A percentile compares a stretch with the other conserved stretches of the same genome.
Conservation (phyloP, 2,329 filamentous ascomycete species). For the Aspergillus ibericus region DNA sequence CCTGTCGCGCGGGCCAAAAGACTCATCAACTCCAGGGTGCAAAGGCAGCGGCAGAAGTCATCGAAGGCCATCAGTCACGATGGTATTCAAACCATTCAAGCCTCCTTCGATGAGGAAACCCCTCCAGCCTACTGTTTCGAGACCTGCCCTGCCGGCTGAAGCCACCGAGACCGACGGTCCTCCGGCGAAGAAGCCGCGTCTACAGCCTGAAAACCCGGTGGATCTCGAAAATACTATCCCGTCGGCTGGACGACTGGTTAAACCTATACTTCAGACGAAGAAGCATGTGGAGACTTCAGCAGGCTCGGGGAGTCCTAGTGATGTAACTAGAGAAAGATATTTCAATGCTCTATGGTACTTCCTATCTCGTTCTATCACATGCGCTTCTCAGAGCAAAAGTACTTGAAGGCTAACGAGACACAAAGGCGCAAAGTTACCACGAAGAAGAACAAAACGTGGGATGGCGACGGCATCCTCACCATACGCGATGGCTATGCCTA, state of each 20-base stretch:
- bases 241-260: constrained; percentile 21
- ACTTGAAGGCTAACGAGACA: constrained; percentile 8
- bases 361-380: background rate
- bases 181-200: constrained; percentile 40
- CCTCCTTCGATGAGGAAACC: constrained; percentile 45
- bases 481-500: constrained; percentile 58
- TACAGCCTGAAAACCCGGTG: constrained; percentile 23
- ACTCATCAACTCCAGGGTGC: background rate
- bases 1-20: background rate
- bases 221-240: constrained; percentile 10
- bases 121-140: background rate
- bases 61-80: constrained; percentile 19
- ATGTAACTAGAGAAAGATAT: constrained; percentile 35
- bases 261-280: constrained; percentile 35
- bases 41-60: background rate
- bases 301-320: constrained; percentile 3
- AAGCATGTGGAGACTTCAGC: constrained; percentile 21
- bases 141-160: constrained; percentile 1
- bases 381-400: background rate
- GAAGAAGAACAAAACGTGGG: constrained; percentile 78
- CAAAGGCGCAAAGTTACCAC: constrained; percentile 65
- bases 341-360: constrained; percentile 51
- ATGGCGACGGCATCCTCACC: constrained; percentile 67
- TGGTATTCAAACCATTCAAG: constrained; percentile 50
- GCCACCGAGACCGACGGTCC: constrained; percentile 15